phyloP scores from a whole-genome alignment of 2,329 filamentous ascomycete species.

The Endothia cerciana region DNA sequence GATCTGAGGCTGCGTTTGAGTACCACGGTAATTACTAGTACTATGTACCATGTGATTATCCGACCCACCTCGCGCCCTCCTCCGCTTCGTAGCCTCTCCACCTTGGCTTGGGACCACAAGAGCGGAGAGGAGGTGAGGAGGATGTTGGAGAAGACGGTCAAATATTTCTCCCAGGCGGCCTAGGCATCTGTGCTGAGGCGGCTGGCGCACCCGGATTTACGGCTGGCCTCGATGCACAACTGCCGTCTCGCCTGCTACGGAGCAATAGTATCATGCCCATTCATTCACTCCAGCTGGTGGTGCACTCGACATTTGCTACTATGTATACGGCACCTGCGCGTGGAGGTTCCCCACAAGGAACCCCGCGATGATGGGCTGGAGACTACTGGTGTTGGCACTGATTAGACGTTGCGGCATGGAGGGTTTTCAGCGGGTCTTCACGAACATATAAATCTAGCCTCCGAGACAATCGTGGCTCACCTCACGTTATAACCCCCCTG shows the following conservation, averaged over 20 bases:
- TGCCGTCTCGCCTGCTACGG: slow-evolving; percentile 15
- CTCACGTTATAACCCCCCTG: not conserved
- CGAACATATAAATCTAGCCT: no score
- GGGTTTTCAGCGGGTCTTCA: no score
- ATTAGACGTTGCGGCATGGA: no score
- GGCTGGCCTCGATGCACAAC: not conserved
- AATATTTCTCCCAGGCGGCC: slow-evolving; percentile 16
- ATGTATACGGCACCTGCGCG: no score
- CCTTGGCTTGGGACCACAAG: not conserved
- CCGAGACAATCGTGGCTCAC: not conserved
- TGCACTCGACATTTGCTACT: no score
- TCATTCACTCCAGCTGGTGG: no score
- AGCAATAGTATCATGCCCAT: not conserved
- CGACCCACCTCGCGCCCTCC: no score
- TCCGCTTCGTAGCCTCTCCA: not conserved
- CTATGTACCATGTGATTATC: no score
- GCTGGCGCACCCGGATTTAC: not conserved
- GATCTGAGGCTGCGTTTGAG: not conserved
- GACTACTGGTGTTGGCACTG: no score
- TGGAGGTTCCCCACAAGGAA: no score
- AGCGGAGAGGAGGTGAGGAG: not conserved
- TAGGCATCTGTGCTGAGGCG: not conserved
- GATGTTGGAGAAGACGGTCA: not conserved
- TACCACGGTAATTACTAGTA: no score
- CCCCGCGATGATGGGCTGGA: no score